Evolutionary conservation across 202 grass and related monocot species (phyloP), one percentile per base, ranked within the genome.

Genomic region (Zizania palustris): DNA sequence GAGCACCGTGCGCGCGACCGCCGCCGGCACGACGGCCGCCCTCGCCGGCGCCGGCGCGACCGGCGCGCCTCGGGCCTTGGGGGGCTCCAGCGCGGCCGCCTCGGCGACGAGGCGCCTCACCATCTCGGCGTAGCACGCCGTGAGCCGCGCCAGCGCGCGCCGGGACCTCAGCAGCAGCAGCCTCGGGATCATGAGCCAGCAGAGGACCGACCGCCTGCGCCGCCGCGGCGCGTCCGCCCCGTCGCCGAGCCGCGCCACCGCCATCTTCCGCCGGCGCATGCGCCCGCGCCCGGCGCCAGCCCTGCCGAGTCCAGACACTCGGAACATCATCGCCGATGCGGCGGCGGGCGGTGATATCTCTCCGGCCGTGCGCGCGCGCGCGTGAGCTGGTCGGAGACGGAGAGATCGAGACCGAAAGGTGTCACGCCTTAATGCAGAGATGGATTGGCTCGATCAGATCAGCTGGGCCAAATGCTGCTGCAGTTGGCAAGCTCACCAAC

Each of bases 101-200:
- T 78, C 82, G 36, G 73, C 82, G 56, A 78, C 5, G 48, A 78
- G 74, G 11, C 54, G 8, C 33, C 3, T 78, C 74, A 78, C 48
- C 74, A 78, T 2, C 38, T 62, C 74, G 1, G 37, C 59, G 65
- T 84, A 78, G 38, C 0, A 46, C 33, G 74, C 74, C 68, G 73
- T 67, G 67, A 80, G 35, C 54, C 28, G 72, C 61, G 57, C 36
- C 9, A 80, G 65, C 34, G 72, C 71, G 6, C 65, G 76, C 60
- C 48, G 60, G 35, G 69, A 85, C 72, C 79, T 45, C 60, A 42
- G 44, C 20, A 80, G 72, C 82, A 89, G 77, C 65, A 82, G 61
- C 66, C n/a, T n/a, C 70, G 68, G 22, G 79, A 28, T 55, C 55
- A 83, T 18, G 54, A 83, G 9, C 44, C 80, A 12, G 6, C 67